phyloP scores from a whole-genome alignment of 495 filamentous ascomycete species.

The Clavariopsis aquatica region DNA sequence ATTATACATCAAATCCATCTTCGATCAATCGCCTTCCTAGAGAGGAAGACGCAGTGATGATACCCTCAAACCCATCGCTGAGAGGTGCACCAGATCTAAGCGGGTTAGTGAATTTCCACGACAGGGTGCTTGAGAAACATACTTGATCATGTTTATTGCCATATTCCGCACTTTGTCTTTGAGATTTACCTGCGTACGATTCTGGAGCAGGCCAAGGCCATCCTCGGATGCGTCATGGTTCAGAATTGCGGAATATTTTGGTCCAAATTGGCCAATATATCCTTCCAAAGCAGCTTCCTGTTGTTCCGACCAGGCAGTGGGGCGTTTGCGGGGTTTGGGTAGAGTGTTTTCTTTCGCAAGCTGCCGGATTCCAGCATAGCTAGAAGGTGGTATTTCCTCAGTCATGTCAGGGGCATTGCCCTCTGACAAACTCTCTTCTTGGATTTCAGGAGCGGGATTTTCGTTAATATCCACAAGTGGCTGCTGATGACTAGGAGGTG shows the following conservation, averaged over 20 bases:
- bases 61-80: conserved; percentile 11
- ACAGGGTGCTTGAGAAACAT: conserved; percentile 36
- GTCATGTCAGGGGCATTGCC: conserved; percentile 29
- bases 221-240: conserved; percentile 39
- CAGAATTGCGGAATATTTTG: conserved; percentile 58
- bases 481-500: conserved; percentile 33
- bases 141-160: conserved; percentile 62
- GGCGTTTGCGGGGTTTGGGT: conserved; percentile 28
- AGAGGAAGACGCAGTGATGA: not conserved
- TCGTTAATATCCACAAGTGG: conserved; percentile 3
- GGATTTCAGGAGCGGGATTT: conserved; percentile 3
- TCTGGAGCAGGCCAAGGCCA: conserved; percentile 43
- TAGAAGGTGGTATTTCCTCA: conserved; percentile 32
- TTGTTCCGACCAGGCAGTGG: conserved; percentile 51
- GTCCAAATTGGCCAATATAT: conserved; percentile 52
- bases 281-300: conserved; percentile 54
- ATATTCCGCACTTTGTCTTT: conserved; percentile 69
- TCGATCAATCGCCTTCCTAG: conserved; percentile 7
- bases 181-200: conserved; percentile 60
- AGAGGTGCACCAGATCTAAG: conserved; percentile 4
- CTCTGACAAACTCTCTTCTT: conserved; percentile 20
- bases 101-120: conserved; percentile 26
- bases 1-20: conserved; percentile 7
- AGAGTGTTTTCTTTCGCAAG: conserved; percentile 24
- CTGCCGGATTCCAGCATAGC: conserved; percentile 32